Evolutionary conservation across 2,329 filamentous ascomycete species (phyloP).

Genomic region (Mycosphaerelloides madeirae): DNA sequence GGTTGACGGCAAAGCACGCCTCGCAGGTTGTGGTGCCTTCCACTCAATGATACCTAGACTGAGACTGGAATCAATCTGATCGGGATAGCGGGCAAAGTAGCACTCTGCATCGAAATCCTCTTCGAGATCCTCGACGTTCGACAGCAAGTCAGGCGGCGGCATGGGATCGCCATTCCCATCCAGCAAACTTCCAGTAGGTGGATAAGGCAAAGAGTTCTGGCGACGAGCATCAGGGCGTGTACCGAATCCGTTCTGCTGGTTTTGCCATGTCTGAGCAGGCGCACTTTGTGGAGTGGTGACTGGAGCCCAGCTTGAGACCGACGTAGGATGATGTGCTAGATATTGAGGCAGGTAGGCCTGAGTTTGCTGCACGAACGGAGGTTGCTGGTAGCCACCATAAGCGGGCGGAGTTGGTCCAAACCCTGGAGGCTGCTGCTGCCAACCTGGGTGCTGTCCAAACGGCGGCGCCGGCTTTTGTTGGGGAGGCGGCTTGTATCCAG

Average conservation of each 20-base stretch:
- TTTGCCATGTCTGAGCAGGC: slow-evolving; percentile 13
- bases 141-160: slow-evolving; percentile 14
- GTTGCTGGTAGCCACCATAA: slow-evolving; percentile 9
- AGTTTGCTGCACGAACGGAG: slow-evolving; percentile 1
- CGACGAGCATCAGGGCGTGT: slow-evolving; percentile 6
- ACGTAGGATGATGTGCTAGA: slow-evolving; percentile 9
- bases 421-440: slow-evolving; percentile 13
- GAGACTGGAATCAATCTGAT: slow-evolving; percentile 40
- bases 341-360: slow-evolving; percentile 1
- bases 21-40: slow-evolving; percentile 42
- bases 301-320: slow-evolving; percentile 9
- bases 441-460: slow-evolving; percentile 15
- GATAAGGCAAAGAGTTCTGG: slow-evolving; percentile 19
- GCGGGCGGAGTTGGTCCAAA: slow-evolving; percentile 1
- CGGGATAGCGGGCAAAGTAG: slow-evolving; percentile 41
- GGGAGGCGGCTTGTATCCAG: slow-evolving; percentile 37
- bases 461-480: slow-evolving; percentile 15
- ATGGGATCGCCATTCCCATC: slow-evolving; percentile 29
- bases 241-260: slow-evolving; percentile 12
- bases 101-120: slow-evolving; percentile 43
- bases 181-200: slow-evolving; percentile 7
- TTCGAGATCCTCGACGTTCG: slow-evolving; percentile 31
- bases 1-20: slow-evolving; percentile 39
- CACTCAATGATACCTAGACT: slow-evolving; percentile 44
- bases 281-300: slow-evolving; percentile 11